Base-by-base conservation (phyloP, 768 basidiomycete genomes). In the Solioccasus polychromus region DNA sequence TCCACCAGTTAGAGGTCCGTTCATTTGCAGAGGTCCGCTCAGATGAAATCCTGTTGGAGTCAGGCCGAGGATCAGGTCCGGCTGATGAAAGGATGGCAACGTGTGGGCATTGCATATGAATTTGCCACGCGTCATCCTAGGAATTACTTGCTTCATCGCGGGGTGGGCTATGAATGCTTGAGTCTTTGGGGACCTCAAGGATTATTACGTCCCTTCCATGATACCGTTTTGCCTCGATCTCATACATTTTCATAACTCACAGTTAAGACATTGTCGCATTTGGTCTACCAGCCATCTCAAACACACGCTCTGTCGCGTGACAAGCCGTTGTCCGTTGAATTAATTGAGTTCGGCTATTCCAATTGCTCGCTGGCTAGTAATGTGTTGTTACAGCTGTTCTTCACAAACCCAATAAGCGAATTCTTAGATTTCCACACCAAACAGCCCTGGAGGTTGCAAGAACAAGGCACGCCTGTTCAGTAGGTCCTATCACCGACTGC, bases 41-140 rank as follows among this genome's bases (percentile, higher is more conserved):
- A 62, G 43, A 63, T 63, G 60, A 50, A 59, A 63, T 60, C 47
- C 54, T 51, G 49, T 42, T 59, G 58, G 60, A 50, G 47, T 53
- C 47, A 62, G 53, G 53, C 62, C 63, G 63, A 63, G 62, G 62
- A 63, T 63, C 60, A 65, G 60, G 60, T 51, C 58, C 60, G 58
- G 47, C 32, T 48, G 53, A 52, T 44, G 49, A 15, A 46, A 53
- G 42, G 45, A 48, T 50, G 54, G 48, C 55, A 55, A 63, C 58
- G 54, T 55, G 61, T 62, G 35, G 41, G 43, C 48, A 48, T 19
- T 56, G 48, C 34, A 45, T 61, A 49, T 50, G 53, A n/a, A n/a
- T 50, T 42, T 59, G 50, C 60, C 62, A 64, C 55, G 62, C 60
- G 50, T 44, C 48, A 43, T 29, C 34, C 45, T 35, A 24, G 38